Evolutionary conservation across 2,329 filamentous ascomycete genomes (phyloP).

Genomic region (Penicillium sp.): DNA sequence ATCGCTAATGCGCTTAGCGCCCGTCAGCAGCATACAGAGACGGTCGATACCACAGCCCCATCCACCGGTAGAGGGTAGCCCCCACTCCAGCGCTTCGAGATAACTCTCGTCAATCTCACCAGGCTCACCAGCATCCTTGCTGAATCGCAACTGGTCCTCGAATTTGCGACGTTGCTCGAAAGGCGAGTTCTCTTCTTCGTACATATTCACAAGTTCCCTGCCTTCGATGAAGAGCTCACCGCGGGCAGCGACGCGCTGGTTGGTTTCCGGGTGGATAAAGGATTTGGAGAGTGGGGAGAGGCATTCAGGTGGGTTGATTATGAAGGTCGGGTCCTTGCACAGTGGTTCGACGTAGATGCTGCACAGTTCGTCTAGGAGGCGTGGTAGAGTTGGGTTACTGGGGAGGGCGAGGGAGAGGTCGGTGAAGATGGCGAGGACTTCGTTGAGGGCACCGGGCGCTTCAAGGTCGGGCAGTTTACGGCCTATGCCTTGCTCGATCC

Average conservation of each 20-base stretch:
- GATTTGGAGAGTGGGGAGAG: slow-evolving; percentile 92
- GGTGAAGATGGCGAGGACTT: slow-evolving; percentile 59
- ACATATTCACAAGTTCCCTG: slow-evolving; percentile 89
- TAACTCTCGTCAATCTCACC: slow-evolving; percentile 74
- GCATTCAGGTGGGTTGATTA: slow-evolving; percentile 84
- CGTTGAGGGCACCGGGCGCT: slow-evolving; percentile 55
- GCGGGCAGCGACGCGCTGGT: slow-evolving; percentile 75
- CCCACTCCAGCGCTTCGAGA: slow-evolving; percentile 79
- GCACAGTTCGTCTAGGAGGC: slow-evolving; percentile 80
- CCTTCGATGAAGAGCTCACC: slow-evolving; percentile 82
- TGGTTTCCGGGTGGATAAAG: slow-evolving; percentile 67
- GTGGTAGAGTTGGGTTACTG: slow-evolving; percentile 58
- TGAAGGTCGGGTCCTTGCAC: slow-evolving; percentile 75
- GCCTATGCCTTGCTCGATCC: slow-evolving; percentile 69
- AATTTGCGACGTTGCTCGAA: slow-evolving; percentile 85
- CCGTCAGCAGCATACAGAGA: slow-evolving; percentile 86
- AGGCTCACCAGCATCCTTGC: slow-evolving; percentile 51
- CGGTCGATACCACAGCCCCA: slow-evolving; percentile 95
- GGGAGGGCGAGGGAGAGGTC: slow-evolving; percentile 53
- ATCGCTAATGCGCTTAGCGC: slow-evolving; percentile 76
- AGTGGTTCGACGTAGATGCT: slow-evolving; percentile 74
- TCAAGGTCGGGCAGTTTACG: slow-evolving; percentile 65
- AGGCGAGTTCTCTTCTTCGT: slow-evolving; percentile 96
- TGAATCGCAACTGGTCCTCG: slow-evolving; percentile 55
- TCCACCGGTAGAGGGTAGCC: slow-evolving; percentile 90